These are phyloP conservation scores for Mycosphaerella sp. DNA, from an alignment of 2,329 filamentous ascomycete species.

Conservation along the genomic window DNA sequence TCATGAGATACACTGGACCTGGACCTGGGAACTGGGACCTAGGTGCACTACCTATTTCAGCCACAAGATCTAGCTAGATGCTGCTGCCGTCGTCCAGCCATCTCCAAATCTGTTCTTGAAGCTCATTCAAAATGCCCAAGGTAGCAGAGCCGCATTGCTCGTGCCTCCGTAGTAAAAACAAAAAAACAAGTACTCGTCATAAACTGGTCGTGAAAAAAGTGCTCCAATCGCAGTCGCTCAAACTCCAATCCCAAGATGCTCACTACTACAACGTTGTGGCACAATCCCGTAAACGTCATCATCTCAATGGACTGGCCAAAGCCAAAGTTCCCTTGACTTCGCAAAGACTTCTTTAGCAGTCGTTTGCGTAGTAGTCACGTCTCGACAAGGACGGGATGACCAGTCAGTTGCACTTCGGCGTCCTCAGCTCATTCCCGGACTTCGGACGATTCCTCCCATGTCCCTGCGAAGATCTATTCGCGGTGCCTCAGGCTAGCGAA, in stretches of 20 bases:
- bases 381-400: no score
- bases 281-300: not conserved
- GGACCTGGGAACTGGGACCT: not conserved
- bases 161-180: not conserved
- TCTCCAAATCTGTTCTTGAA: not conserved
- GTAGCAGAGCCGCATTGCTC: not conserved
- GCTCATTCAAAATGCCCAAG: not conserved
- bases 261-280: no score
- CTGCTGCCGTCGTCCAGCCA: not conserved
- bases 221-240: not conserved
- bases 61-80: not conserved
- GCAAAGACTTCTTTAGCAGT: no score
- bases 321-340: not conserved
- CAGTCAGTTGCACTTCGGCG: no score
- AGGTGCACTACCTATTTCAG: not conserved
- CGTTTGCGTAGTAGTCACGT: no score
- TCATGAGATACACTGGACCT: no score
- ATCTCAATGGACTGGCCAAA: not conserved
- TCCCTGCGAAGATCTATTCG: not conserved
- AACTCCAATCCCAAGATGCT: not conserved
- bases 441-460: not conserved
- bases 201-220: not conserved
- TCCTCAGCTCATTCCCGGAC: not conserved
- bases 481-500: slow-evolving; percentile 35
- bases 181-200: not conserved